phyloP scores from a whole-genome alignment of 2,329 filamentous ascomycete species.

The Aspergillus aculeatinus region DNA sequence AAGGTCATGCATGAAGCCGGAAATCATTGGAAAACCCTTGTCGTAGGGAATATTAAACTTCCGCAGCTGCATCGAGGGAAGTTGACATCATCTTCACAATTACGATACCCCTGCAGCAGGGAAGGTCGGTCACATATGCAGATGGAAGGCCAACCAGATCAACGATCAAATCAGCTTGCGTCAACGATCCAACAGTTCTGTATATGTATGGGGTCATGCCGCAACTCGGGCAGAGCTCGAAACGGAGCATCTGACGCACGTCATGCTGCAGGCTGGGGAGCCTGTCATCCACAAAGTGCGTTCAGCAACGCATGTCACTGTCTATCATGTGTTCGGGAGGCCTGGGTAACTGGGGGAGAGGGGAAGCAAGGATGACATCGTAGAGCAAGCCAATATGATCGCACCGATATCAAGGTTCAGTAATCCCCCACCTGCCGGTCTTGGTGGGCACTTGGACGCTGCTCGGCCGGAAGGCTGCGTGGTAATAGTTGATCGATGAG shows the following conservation, averaged over 20 bases:
- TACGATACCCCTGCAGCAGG: slow-evolving; percentile 11
- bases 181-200: slow-evolving; percentile 21
- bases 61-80: slow-evolving; percentile 21
- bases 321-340: slow-evolving; percentile 17
- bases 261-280: slow-evolving; percentile 14
- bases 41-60: slow-evolving; percentile 23
- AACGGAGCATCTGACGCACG: slow-evolving; percentile 24
- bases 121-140: slow-evolving; percentile 22
- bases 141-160: slow-evolving; percentile 15
- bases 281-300: slow-evolving; percentile 14
- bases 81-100: slow-evolving; percentile 28
- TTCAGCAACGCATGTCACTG: slow-evolving; percentile 5
- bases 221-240: slow-evolving; percentile 17
- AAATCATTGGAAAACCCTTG: slow-evolving; percentile 15
- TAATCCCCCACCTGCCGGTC: slow-evolving; percentile 6
- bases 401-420: slow-evolving; percentile 14
- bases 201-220: slow-evolving; percentile 20
- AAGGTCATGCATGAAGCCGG: slow-evolving; percentile 14
- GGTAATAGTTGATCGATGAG: slow-evolving; percentile 15
- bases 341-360: slow-evolving; percentile 5
- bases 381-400: slow-evolving; percentile 13
- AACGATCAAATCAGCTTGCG: slow-evolving; percentile 25
- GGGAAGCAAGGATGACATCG: slow-evolving; percentile 9
- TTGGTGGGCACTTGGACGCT: slow-evolving; percentile 9
- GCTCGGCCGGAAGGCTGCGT: slow-evolving; percentile 9